Conservation (phyloP, 1,139 yeast species). For the Taphrina communis region DNA sequence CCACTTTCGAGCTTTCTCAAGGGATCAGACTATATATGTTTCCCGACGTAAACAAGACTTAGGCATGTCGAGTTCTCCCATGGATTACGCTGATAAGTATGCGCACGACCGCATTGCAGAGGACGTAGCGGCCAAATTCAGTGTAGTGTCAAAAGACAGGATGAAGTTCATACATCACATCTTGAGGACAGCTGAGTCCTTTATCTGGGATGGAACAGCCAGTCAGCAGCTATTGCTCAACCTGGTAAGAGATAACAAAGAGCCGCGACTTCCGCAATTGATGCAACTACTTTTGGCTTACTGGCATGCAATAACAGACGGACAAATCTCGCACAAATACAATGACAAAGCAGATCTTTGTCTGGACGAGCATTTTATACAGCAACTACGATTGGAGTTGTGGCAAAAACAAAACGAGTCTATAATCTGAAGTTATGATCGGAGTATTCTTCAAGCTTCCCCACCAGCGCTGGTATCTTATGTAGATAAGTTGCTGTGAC, state of each 20-base stretch:
- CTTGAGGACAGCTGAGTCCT: background rate
- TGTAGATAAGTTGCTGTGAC: too few species aligned
- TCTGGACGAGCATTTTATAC: conserved; percentile 9
- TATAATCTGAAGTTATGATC: background rate
- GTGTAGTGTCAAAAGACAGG: background rate
- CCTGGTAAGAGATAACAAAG: background rate
- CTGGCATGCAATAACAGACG: conserved; percentile 21
- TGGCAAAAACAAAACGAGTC: conserved; percentile 23
- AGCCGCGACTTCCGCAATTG: background rate
- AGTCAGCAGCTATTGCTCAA: background rate
- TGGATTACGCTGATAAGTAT: background rate
- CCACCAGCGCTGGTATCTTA: too few species aligned
- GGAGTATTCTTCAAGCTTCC: too few species aligned
- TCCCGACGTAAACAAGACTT: background rate
- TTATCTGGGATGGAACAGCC: background rate
- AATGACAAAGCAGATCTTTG: background rate
- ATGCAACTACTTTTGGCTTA: conserved; percentile 16
- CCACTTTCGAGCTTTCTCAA: conserved; percentile 11
- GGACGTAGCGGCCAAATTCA: background rate
- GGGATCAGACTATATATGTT: conserved; percentile 20
- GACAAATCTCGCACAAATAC: conserved; percentile 14
- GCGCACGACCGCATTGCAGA: background rate
- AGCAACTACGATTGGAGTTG: conserved; percentile 3
- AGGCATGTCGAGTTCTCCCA: background rate
- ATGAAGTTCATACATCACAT: background rate